Percentiles rank a stretch among this genome's conserved stretches.
These are phyloP conservation scores for Alternaria angustiovoidea DNA, from an alignment of 2,329 filamentous ascomycete species.

Conservation along the genomic window DNA sequence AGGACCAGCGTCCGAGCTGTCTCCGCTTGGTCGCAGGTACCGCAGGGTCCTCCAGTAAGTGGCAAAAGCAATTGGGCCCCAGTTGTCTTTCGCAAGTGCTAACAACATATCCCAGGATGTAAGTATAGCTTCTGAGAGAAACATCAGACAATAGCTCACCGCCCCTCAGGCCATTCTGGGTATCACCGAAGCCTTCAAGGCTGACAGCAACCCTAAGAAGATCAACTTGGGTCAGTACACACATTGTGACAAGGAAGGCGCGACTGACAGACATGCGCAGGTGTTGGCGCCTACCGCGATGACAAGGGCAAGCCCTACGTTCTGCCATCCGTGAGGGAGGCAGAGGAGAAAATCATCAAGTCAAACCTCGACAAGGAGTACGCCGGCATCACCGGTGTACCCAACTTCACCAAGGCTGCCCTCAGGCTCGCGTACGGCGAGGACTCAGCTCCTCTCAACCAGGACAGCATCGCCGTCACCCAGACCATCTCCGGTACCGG, in stretches of 20 bases:
- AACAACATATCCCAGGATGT: slow-evolving; percentile 46
- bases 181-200: slow-evolving; percentile 99
- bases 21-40: slow-evolving; percentile 89
- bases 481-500: slow-evolving; percentile 99
- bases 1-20: slow-evolving; percentile 64
- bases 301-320: slow-evolving; percentile 98
- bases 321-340: slow-evolving; percentile 87
- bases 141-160: slow-evolving; percentile 27
- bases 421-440: slow-evolving; percentile 89
- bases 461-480: slow-evolving; percentile 84
- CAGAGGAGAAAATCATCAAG: slow-evolving; percentile 85
- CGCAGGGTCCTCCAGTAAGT: slow-evolving; percentile 92
- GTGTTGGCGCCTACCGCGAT: slow-evolving; percentile 97
- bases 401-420: slow-evolving; percentile 91
- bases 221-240: slow-evolving; percentile 84
- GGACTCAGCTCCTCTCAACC: slow-evolving; percentile 76
- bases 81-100: slow-evolving; percentile 28
- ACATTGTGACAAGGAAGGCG: background rate
- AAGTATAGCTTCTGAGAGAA: slow-evolving; percentile 21
- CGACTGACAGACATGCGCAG: slow-evolving; percentile 54
- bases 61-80: slow-evolving; percentile 8
- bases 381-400: slow-evolving; percentile 94
- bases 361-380: slow-evolving; percentile 93
- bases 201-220: slow-evolving; percentile 90
- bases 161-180: slow-evolving; percentile 75